Evolutionary conservation across 176 grass and related monocot species (phyloP), one percentile per base, ranked within the genome.

Genomic region (Rhynchospora tenuis): DNA sequence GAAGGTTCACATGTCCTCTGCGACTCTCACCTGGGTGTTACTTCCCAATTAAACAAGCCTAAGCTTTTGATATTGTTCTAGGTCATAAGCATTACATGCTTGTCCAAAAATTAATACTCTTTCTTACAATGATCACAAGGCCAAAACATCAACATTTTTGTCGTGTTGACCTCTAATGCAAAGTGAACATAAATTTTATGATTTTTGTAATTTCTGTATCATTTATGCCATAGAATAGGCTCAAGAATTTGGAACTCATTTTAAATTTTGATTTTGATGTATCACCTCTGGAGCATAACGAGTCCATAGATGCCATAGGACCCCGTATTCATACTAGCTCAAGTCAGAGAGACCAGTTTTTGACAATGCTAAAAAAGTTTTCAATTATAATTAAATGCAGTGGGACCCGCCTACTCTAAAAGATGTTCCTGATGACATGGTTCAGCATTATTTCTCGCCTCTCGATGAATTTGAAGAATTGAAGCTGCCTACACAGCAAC

Each of bases 321-420:
- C 56, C 38, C 47, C 5, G 31, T 24, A 44, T 45, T 64, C n/a
- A 45, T 45, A 22, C 59, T 82, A 16, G 33, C 33, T 65, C 23
- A 28, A 83, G 26, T 17, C 50, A 56, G 19, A 81, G 38, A 59
- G 20, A 55, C 38, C 55, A 84, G 17, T 64, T 9, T 42, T 57
- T 66, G 6, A 61, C 57, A 87, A 29, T 84, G 24, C 51, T 58
- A 58, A 38, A 38, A 56, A 63, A 9, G 55, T 87, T 42, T 52
- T 63, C 42, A 70, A 78, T 65, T 4, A 33, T 68, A 26, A 81
- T 43, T 85, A 83, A 44, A 46, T 87, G 84, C 88, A 99, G 96
- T 99, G 93, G 96, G 91, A 95, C 91, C 96, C 96, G 73, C 96
- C 93, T 83, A 90, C 85, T 9, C 88, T 99, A 0, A 91, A 91